phyloP scores from a whole-genome alignment of 1,284 basidiomycete genomes.

The Sphaerobolus stellatus region DNA sequence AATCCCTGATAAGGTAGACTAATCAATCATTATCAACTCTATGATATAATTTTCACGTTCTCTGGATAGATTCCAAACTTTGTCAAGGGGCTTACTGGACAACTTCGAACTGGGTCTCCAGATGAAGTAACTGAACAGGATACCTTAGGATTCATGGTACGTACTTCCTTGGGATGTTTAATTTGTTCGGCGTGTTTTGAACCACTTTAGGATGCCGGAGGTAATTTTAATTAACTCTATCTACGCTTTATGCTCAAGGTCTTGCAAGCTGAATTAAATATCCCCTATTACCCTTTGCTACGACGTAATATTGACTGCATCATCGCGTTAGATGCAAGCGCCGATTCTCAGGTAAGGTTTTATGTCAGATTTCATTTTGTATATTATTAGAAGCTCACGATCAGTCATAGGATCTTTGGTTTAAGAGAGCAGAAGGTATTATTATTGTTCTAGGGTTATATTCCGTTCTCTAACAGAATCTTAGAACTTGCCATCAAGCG shows the following conservation, averaged over 20 bases:
- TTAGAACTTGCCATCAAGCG: conserved; percentile 36
- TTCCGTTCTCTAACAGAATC: not conserved
- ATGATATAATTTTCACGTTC: not conserved
- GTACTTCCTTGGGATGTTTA: conserved; percentile 1
- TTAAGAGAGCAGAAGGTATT: conserved; percentile 38
- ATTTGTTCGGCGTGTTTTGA: not conserved
- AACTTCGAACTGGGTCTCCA: conserved; percentile 34
- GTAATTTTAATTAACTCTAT: conserved; percentile 16
- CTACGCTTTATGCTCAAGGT: not conserved
- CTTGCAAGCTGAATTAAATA: conserved; percentile 35
- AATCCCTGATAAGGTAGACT: conserved; percentile 33
- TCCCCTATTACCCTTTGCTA: conserved; percentile 41
- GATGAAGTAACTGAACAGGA: conserved; percentile 33
- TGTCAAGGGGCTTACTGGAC: conserved; percentile 36
- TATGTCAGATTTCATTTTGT: not conserved
- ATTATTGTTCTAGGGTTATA: not conserved
- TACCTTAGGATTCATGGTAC: conserved; percentile 39
- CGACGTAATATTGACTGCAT: conserved; percentile 40
- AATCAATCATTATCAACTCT: not conserved
- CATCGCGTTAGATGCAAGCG: conserved; percentile 42
- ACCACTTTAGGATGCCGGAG: conserved; percentile 34
- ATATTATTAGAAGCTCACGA: not conserved
- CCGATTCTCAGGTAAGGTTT: conserved; percentile 36
- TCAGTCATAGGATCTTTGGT: conserved; percentile 41
- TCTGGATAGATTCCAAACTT: conserved; percentile 37